Conservation (phyloP, 1,284 basidiomycete species). For the Rhodotorula sp. region DNA sequence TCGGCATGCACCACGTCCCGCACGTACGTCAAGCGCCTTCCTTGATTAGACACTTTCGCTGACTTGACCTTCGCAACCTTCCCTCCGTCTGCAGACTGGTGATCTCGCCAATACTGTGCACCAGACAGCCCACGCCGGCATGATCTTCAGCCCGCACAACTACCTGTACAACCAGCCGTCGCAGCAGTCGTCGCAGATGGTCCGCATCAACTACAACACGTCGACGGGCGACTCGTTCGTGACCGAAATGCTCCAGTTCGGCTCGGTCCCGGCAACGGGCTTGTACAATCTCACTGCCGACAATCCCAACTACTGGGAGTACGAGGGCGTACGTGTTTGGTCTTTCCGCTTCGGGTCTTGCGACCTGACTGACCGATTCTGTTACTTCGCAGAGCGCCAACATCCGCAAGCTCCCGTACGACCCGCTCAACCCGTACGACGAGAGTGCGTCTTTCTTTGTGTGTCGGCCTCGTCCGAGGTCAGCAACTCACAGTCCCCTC, state of each 20-base stretch:
- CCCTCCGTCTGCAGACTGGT: slow-evolving; percentile 27
- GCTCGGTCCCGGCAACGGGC: slow-evolving; percentile 35
- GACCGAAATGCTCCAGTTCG: slow-evolving; percentile 44
- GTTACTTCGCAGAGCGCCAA: slow-evolving; percentile 31
- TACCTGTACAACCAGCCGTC: slow-evolving; percentile 45
- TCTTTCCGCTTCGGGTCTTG: slow-evolving; percentile 13
- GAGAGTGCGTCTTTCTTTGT: not conserved
- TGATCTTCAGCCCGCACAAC: slow-evolving; percentile 48
- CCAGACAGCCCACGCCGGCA: slow-evolving; percentile 44
- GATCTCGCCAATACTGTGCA: slow-evolving; percentile 45
- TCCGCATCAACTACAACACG: slow-evolving; percentile 46
- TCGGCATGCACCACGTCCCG: slow-evolving; percentile 41
- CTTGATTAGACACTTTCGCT: too few species aligned
- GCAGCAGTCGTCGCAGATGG: slow-evolving; percentile 43
- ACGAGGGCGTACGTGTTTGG: not conserved
- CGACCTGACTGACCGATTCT: too few species aligned
- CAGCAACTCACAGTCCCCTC: not conserved
- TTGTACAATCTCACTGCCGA: slow-evolving; percentile 38
- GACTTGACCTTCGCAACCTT: not conserved
- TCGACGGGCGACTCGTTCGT: slow-evolving; percentile 23
- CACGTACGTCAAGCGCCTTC: not conserved
- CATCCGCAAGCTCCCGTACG: slow-evolving; percentile 49
- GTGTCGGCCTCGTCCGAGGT: not conserved
- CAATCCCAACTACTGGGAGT: slow-evolving; percentile 18
- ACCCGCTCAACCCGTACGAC: slow-evolving; percentile 27